Percentiles rank a stretch among this genome's conserved stretches.
These are phyloP conservation scores for Zalerion maritima DNA, from an alignment of 495 filamentous ascomycete genomes.

Conservation along the genomic window DNA sequence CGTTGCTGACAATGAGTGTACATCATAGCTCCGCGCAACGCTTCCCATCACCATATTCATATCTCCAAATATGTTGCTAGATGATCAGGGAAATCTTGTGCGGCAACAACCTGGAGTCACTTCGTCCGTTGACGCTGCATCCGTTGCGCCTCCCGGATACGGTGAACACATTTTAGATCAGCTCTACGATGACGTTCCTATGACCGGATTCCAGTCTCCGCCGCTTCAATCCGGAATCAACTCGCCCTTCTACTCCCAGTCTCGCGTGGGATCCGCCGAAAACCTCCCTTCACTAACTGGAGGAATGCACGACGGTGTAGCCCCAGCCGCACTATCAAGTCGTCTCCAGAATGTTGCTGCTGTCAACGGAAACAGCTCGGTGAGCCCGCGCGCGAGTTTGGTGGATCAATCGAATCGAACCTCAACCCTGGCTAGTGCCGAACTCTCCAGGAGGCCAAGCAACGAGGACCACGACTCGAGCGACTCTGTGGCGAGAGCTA, in stretches of 20 bases:
- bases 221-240: conserved; percentile 50
- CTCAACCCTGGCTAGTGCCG: conserved; percentile 7
- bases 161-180: conserved; percentile 77
- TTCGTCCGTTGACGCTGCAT: conserved; percentile 20
- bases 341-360: conserved; percentile 45
- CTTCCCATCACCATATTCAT: conserved; percentile 84
- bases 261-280: conserved; percentile 62
- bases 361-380: conserved; percentile 22
- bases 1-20: no score
- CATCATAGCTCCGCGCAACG: conserved; percentile 55
- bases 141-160: conserved; percentile 72
- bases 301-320: conserved; percentile 26
- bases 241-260: conserved; percentile 63
- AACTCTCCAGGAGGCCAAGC: conserved; percentile 44
- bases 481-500: conserved; percentile 7
- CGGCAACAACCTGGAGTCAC: conserved; percentile 33
- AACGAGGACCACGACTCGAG: conserved; percentile 35
- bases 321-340: conserved; percentile 46
- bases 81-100: conserved; percentile 61
- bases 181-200: conserved; percentile 73
- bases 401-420: neutral
- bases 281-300: no score
- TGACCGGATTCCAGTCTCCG: conserved; percentile 62
- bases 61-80: conserved; percentile 75
- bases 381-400: conserved; percentile 12